Evolutionary conservation across 2,329 filamentous ascomycete genomes (phyloP), one percentile per base, ranked within the genome.

Genomic region (Kalaharituber pfeilii): DNA sequence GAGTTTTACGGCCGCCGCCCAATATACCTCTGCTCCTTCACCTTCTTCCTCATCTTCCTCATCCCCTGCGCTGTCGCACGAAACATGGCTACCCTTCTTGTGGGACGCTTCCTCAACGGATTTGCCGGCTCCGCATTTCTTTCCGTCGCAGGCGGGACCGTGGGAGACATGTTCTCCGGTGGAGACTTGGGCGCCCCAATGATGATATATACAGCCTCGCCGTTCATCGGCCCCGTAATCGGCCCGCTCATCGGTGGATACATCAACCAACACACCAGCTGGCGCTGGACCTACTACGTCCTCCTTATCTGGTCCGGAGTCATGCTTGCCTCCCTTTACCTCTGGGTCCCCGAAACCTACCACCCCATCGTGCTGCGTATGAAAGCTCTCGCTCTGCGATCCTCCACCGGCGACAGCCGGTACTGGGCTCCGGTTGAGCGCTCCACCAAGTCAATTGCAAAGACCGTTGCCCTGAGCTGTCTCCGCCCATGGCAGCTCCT

Each of bases 331-430:
- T 70, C 78, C 56, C 80, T 94, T 52, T 65, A 80, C 29, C 65
- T 86, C 29, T 72, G 87, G 44, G 86, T 94, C 2, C 88, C 87
- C 4, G 87, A 95, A 70, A 95, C 87, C 1, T 94, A 91, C 66
- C 84, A 80, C 60, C 78, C 77, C n/a, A 74, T 88, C 15, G 70
- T 91, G 49, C 72, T 94, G 42, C 76, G 80, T 52, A 73, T 75
- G 45, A 93, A 91, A 66, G 87, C 87, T 2, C 72, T 72, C 53
- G 73, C 72, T 54, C 66, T 87, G 28, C 80, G 87, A 53, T 75
- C 79, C 65, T 78, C 83, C 56, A 94, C 85, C 0, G 82, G 83
- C n/a, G 81, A 94, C 62, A 74, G 80, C 29, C 73, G 80, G 57
- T 94, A 81, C 76, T 75, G 75, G 57, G 84, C 87, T 6, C 81